Evolutionary conservation across 805 yeast species (phyloP).

Genomic region (Saccharomycopsis sp.): DNA sequence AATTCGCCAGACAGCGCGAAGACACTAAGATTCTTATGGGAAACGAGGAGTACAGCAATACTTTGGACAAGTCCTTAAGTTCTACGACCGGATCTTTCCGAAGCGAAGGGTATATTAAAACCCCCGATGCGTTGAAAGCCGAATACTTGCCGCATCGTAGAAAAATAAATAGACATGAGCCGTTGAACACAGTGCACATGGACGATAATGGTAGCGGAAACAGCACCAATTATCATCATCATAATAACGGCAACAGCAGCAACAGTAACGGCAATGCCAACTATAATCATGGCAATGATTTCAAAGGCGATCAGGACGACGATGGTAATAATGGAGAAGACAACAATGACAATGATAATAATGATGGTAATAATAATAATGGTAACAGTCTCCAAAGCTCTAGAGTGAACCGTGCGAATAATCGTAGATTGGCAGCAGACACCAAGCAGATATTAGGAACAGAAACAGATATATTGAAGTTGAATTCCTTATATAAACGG

Average conservation of each 20-base stretch:
- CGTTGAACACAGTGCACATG: slow-evolving; percentile 65
- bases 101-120: slow-evolving; percentile 67
- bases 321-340: slow-evolving; percentile 37
- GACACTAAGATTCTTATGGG: not conserved
- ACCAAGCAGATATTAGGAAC: slow-evolving; percentile 72
- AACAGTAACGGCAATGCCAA: not conserved
- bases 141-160: slow-evolving; percentile 81
- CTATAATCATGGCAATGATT: slow-evolving; percentile 9
- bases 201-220: slow-evolving; percentile 34
- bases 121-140: slow-evolving; percentile 64
- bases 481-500: slow-evolving; percentile 83
- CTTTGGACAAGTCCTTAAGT: slow-evolving; percentile 25
- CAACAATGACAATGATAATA: slow-evolving; percentile 37
- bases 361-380: slow-evolving; percentile 14
- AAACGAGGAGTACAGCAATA: not conserved
- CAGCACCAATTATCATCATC: slow-evolving; percentile 3
- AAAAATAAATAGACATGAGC: slow-evolving; percentile 47
- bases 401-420: slow-evolving; percentile 78
- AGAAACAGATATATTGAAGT: slow-evolving; percentile 72
- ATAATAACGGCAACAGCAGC: not conserved
- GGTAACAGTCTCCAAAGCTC: slow-evolving; percentile 51
- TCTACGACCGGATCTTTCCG: slow-evolving; percentile 55
- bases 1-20: not conserved
- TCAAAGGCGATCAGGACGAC: slow-evolving; percentile 15
- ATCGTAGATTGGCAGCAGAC: slow-evolving; percentile 84